phyloP scores from a whole-genome alignment of 108 stramenopile genomes.

The Discostella stelligeroides region DNA sequence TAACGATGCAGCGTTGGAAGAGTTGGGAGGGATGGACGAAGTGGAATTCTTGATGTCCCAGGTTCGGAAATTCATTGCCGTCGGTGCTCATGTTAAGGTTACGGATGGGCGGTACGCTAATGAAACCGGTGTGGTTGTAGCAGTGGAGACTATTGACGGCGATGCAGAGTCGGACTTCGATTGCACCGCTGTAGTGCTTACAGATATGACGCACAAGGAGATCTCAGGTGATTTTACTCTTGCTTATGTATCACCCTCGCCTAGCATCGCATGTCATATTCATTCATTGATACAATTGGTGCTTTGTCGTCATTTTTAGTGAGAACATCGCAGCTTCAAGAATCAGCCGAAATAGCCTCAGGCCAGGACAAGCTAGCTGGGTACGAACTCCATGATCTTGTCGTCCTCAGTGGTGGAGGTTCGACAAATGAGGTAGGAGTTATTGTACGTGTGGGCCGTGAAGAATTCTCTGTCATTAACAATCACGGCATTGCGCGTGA shows the following conservation, averaged over 20 bases:
- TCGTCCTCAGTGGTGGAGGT: conserved; percentile 88
- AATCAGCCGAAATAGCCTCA: conserved; percentile 86
- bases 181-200: conserved; percentile 88
- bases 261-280: not conserved
- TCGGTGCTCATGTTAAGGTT: conserved; percentile 96
- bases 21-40: conserved; percentile 80
- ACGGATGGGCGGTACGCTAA: conserved; percentile 94
- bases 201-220: conserved; percentile 92
- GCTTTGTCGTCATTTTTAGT: conserved; percentile 39
- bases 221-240: conserved; percentile 61
- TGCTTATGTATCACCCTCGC: not conserved
- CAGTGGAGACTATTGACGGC: conserved; percentile 80
- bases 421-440: conserved; percentile 90
- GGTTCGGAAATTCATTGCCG: conserved; percentile 91
- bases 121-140: conserved; percentile 94
- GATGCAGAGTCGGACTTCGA: conserved; percentile 63
- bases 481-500: conserved; percentile 86
- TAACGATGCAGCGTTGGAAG: conserved; percentile 55
- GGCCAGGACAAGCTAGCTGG: conserved; percentile 88
- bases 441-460: conserved; percentile 90
- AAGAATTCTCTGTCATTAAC: conserved; percentile 92
- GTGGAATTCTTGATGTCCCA: conserved; percentile 90
- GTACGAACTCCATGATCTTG: conserved; percentile 89
- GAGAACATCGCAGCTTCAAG: conserved; percentile 82
- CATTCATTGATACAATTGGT: not conserved